A percentile compares a stretch with the other conserved stretches of the same genome.
Evolutionary conservation across 2,329 filamentous ascomycete genomes (phyloP).

Genomic region (Colletotrichum gloeosporioides): DNA sequence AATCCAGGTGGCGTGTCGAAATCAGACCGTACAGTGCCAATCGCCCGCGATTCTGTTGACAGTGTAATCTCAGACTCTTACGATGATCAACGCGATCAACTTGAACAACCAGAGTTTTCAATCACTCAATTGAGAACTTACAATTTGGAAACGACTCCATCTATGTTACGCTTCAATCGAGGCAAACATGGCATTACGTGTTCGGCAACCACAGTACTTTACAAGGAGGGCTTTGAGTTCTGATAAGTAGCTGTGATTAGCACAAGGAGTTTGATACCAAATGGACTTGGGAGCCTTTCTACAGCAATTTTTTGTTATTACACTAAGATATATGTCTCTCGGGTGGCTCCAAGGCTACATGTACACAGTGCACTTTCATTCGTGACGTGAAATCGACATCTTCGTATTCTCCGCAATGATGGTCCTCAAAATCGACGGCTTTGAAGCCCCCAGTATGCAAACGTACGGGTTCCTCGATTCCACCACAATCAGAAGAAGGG

Average conservation of each 20-base stretch:
- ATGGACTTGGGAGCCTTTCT: not conserved
- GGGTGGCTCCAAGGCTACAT: too few species aligned
- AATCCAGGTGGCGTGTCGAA: not conserved
- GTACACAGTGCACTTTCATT: too few species aligned
- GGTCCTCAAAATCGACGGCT: too few species aligned
- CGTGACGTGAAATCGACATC: too few species aligned
- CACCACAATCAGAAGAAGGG: too few species aligned
- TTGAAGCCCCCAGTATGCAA: too few species aligned
- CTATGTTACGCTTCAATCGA: not conserved
- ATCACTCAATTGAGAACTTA: accelerated
- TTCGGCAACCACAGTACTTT: not conserved
- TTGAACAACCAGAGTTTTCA: not conserved
- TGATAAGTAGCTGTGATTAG: not conserved
- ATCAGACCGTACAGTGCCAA: not conserved
- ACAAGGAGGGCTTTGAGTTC: not conserved
- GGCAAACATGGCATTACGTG: not conserved
- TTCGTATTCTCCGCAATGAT: too few species aligned
- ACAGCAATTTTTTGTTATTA: not conserved
- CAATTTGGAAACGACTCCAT: not conserved
- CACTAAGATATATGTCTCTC: not conserved
- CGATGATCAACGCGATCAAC: not conserved
- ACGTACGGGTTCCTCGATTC: too few species aligned
- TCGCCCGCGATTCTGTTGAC: not conserved
- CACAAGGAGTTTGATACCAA: not conserved
- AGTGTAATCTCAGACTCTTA: not conserved